These are phyloP conservation scores for Diplotaxis tenuifolia DNA, from an alignment of 345 rosid species.

Conservation along the genomic window DNA sequence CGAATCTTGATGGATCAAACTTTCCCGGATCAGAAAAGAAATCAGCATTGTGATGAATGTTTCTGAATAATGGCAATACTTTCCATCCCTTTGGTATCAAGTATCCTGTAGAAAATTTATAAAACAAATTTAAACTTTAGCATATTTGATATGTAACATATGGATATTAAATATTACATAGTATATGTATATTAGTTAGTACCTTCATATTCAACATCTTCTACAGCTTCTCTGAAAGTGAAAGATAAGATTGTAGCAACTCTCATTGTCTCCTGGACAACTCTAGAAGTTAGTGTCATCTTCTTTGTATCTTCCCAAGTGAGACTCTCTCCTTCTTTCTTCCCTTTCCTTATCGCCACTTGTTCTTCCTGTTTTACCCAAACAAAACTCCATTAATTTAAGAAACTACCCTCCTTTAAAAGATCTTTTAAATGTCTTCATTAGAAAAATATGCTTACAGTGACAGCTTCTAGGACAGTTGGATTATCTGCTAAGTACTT, in stretches of 20 bases:
- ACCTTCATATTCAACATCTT: slow-evolving; percentile 90
- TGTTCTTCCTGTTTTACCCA: slow-evolving; percentile 64
- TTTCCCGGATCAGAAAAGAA: slow-evolving; percentile 62
- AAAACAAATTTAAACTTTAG: not conserved
- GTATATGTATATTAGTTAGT: not conserved
- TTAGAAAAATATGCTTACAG: slow-evolving; percentile 45
- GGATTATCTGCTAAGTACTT: slow-evolving; percentile 81
- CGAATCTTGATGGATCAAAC: slow-evolving; percentile 84
- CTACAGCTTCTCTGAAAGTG: slow-evolving; percentile 87
- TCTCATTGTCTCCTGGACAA: slow-evolving; percentile 79
- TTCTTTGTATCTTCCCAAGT: slow-evolving; percentile 74
- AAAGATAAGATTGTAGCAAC: slow-evolving; percentile 83
- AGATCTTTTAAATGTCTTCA: slow-evolving; percentile 2
- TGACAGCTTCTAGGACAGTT: slow-evolving; percentile 67
- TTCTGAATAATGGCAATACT: slow-evolving; percentile 82
- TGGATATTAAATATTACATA: not conserved
- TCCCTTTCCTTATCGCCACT: slow-evolving; percentile 49
- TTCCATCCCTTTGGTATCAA: slow-evolving; percentile 96
- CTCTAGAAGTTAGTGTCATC: slow-evolving; percentile 75
- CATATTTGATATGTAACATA: not conserved
- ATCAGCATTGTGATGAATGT: slow-evolving; percentile 78
- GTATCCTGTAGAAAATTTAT: slow-evolving; percentile 47
- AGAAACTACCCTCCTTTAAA: slow-evolving; percentile 21
- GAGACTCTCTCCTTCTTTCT: slow-evolving; percentile 47
- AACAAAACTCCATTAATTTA: slow-evolving; percentile 5